Evolutionary conservation across 2,329 filamentous ascomycete genomes (phyloP).

Genomic region (Scolecobasidium constrictum): DNA sequence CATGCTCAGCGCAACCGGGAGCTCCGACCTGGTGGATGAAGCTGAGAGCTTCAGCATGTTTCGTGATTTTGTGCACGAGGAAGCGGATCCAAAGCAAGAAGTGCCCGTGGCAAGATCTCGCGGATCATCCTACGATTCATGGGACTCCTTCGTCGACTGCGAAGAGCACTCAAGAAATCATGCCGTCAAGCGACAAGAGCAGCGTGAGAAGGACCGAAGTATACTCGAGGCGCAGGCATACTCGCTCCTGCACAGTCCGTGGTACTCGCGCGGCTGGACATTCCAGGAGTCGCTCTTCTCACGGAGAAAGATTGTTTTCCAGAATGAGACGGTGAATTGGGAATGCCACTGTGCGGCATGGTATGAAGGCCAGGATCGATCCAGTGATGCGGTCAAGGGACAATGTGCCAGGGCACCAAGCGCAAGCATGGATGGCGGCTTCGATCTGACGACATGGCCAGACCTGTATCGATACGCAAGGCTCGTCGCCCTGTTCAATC

Average conservation of each 20-base stretch:
- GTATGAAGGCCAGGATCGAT: background rate
- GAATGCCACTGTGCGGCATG: conserved; percentile 4
- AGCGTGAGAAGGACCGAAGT: background rate
- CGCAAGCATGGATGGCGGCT: background rate
- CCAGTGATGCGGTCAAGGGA: background rate
- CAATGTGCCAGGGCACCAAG: background rate
- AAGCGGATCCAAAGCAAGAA: background rate
- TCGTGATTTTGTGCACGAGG: background rate
- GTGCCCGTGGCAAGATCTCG: background rate
- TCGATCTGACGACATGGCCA: background rate
- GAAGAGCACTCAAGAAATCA: no score
- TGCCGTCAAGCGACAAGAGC: background rate
- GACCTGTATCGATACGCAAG: conserved; percentile 2
- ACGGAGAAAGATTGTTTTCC: conserved; percentile 9
- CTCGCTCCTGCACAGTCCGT: conserved; percentile 1
- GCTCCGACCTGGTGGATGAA: background rate
- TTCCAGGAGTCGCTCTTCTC: conserved; percentile 11
- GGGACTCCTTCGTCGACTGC: background rate
- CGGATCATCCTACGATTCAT: background rate
- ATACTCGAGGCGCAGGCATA: background rate
- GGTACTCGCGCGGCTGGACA: conserved; percentile 10
- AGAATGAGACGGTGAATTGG: conserved; percentile 9
- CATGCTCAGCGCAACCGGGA: no score
- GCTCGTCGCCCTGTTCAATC: conserved; percentile 9
- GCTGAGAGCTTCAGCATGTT: background rate